A percentile compares a stretch with the other conserved stretches of the same genome.
Conservation (phyloP, 768 basidiomycete species). For the Serendipita sp. region DNA sequence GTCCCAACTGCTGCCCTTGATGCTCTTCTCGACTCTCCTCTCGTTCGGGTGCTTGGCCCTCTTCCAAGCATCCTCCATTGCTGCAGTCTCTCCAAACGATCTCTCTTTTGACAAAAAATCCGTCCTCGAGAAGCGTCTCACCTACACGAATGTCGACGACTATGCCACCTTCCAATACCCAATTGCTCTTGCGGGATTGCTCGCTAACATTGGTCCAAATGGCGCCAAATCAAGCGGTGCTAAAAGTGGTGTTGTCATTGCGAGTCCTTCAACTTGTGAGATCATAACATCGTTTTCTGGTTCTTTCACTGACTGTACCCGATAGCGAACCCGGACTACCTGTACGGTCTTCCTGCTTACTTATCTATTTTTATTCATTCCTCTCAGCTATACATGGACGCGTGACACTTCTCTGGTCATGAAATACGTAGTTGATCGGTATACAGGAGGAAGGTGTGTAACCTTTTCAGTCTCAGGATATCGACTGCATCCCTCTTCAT, state of each 20-base stretch:
- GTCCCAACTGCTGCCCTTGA: neutral
- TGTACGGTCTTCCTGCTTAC: slow-evolving; percentile 6
- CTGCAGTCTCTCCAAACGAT: neutral
- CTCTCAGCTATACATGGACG: slow-evolving; percentile 61
- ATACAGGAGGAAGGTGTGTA: slow-evolving; percentile 27
- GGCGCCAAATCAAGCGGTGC: neutral
- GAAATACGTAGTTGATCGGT: slow-evolving; percentile 41
- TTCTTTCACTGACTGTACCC: neutral
- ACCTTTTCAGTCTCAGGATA: neutral
- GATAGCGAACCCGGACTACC: slow-evolving; percentile 19
- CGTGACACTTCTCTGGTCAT: slow-evolving; percentile 63
- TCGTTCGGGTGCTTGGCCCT: neutral
- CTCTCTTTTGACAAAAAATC: neutral
- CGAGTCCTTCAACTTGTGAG: slow-evolving; percentile 23
- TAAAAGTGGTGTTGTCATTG: slow-evolving; percentile 31
- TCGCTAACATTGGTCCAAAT: slow-evolving; percentile 1
- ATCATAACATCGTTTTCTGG: slow-evolving; percentile 18
- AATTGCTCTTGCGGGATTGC: neutral
- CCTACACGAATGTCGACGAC: neutral
- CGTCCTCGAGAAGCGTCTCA: neutral
- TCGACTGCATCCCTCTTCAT: no score
- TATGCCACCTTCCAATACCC: neutral
- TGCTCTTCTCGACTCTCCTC: neutral
- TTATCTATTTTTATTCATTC: neutral
- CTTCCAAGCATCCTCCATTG: neutral